These are phyloP conservation scores for Tetragonia tetragonoides DNA, from an alignment of 148 eudicot species.

Conservation along the genomic window DNA sequence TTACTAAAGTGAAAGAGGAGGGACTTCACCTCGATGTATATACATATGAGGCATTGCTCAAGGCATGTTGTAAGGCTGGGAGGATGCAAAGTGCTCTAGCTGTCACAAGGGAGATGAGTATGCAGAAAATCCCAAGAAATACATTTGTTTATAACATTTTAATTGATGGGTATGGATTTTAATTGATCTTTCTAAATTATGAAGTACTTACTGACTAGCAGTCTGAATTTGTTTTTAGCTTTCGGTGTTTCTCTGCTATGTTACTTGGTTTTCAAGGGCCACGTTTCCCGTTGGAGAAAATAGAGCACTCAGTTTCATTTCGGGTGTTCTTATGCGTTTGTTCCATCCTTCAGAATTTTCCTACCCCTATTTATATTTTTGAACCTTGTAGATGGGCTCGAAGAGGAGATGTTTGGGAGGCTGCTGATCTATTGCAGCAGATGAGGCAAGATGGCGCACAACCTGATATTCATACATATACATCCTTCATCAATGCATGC, in stretches of 20 bases:
- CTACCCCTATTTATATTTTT: neutral
- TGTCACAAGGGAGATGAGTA: slow-evolving; percentile 90
- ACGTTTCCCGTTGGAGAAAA: neutral
- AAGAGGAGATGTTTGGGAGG: slow-evolving; percentile 99
- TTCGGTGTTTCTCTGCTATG: neutral
- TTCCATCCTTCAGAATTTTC: neutral
- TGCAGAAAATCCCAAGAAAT: slow-evolving; percentile 72
- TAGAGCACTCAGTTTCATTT: neutral
- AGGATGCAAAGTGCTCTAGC: slow-evolving; percentile 99
- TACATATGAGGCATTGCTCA: slow-evolving; percentile 87
- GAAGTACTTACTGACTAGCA: neutral
- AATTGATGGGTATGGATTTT: slow-evolving; percentile 75
- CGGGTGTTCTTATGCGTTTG: neutral
- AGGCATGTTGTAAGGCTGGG: slow-evolving; percentile 97
- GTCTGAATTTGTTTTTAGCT: neutral
- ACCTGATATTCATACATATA: slow-evolving; percentile 94
- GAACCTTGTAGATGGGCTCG: slow-evolving; percentile 84
- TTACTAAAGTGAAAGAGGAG: slow-evolving; percentile 71
- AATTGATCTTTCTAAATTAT: neutral
- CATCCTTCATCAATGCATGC: slow-evolving; percentile 91
- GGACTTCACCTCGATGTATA: slow-evolving; percentile 88
- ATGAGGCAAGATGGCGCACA: slow-evolving; percentile 86
- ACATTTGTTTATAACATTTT: slow-evolving; percentile 90
- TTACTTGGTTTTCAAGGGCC: neutral
- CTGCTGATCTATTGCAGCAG: slow-evolving; percentile 93